Base-by-base conservation (phyloP, 331 rosid species). In the Rhamnella rubrinervis region DNA sequence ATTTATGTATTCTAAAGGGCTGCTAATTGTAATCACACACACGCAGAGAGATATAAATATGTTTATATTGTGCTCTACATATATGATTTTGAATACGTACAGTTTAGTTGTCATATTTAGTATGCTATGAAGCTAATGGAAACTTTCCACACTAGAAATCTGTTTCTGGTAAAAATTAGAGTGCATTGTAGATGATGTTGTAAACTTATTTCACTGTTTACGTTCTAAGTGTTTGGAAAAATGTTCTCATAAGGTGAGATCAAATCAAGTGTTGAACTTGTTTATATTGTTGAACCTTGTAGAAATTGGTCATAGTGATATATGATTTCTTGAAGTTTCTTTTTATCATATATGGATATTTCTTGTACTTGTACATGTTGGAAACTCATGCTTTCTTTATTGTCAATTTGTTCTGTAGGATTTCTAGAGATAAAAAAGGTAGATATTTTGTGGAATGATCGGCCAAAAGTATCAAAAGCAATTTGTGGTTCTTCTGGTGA, bases 371-470 rank as follows among this genome's bases (percentile, higher is more conserved):
- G 8, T 37, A n/a, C 14, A 2, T 53, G n/a, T 4, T n/a, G 53
- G 37, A 50, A 62, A 59, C 16, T 5, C 60, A 70, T 55, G 28
- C 72, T 26, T 47, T 72, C 67, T 26, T 71, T 71, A 69, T 66
- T 74, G 78, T 18, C 18, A 63, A 51, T 72, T 65, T 74, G 52
- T 75, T 41, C 69, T 75, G 56, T 85, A 95, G 99, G 99, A 49
- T 89, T 87, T 68, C 63, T 16, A 71, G 97, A 89, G 84, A 82
- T 91, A 68, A 81, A 51, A 74, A 92, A 83, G 84, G 92, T 91
- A 26, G 89, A 89, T 71, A 89, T 95, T 75, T 58, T 86, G 41
- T 91, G 97, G 97, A 87, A 53, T 66, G 83, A 86, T 74, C 82
- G 66, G 62, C 56, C 86, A 46, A 89, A 79, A 77, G 75, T 58